Percentiles rank a stretch among this genome's conserved stretches.
phyloP scores from a whole-genome alignment of 495 filamentous ascomycete genomes.

The Chaetomium cochliodes region DNA sequence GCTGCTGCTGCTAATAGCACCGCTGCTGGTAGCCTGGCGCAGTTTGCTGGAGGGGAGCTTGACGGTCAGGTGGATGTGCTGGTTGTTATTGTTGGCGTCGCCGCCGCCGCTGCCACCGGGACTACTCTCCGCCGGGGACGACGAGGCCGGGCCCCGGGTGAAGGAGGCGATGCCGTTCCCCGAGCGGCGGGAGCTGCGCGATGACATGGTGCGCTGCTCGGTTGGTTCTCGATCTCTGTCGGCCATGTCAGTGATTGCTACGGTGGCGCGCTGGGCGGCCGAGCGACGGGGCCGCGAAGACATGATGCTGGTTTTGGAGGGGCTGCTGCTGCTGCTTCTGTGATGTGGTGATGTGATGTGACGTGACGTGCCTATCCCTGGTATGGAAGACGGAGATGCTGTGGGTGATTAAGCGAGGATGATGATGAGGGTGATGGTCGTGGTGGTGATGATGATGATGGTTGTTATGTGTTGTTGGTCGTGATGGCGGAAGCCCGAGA shows the following conservation, averaged over 20 bases:
- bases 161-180: conserved; percentile 50
- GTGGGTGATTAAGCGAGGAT: conserved; percentile 1
- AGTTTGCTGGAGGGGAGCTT: conserved; percentile 82
- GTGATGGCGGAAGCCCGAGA: conserved; percentile 14
- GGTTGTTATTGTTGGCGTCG: conserved; percentile 52
- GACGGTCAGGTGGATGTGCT: conserved; percentile 74
- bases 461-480: neutral
- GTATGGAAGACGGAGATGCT: neutral
- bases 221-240: conserved; percentile 43
- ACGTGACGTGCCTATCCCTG: neutral
- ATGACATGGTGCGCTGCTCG: conserved; percentile 46
- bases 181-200: conserved; percentile 47
- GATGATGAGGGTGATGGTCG: neutral
- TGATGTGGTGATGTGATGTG: neutral
- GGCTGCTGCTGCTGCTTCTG: conserved; percentile 6
- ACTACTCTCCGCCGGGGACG: conserved; percentile 43
- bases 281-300: conserved; percentile 47
- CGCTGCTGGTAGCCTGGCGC: conserved; percentile 65
- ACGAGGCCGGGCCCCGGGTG: conserved; percentile 49
- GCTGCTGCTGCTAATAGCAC: conserved; percentile 45
- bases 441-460: neutral
- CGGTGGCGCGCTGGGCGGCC: conserved; percentile 49
- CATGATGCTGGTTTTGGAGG: conserved; percentile 31
- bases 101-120: conserved; percentile 53
- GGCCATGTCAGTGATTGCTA: conserved; percentile 53